Evolutionary conservation across 371 early-diverging fungal species (phyloP).

Genomic region (Mucor racemosus): DNA sequence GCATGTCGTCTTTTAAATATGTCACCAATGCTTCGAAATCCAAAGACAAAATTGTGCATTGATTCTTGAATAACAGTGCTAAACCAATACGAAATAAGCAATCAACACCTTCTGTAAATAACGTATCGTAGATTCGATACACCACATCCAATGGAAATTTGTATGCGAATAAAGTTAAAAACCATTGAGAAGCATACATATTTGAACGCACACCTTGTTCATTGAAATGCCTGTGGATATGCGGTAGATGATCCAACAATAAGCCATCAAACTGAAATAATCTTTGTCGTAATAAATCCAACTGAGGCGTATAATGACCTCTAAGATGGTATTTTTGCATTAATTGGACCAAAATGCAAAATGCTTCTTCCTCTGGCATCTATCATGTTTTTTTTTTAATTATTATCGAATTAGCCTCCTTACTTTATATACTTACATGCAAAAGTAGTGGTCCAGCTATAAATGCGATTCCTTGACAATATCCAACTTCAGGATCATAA

Average conservation of each 20-base stretch:
- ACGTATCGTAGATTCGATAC: constrained; percentile 86
- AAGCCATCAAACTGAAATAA: constrained; percentile 90
- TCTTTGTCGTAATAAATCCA: constrained; percentile 81
- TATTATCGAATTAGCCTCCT: constrained; percentile 1
- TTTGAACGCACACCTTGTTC: constrained; percentile 82
- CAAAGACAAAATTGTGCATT: constrained; percentile 72
- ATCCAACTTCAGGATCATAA: constrained; percentile 91
- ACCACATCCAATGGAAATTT: constrained; percentile 90
- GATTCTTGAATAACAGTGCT: constrained; percentile 82
- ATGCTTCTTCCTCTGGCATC: constrained; percentile 98
- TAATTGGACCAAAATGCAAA: constrained; percentile 84
- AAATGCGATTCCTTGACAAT: constrained; percentile 94
- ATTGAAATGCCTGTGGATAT: constrained; percentile 76
- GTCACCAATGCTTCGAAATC: constrained; percentile 85
- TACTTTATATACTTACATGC: constrained; percentile 63
- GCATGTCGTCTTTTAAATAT: constrained; percentile 83
- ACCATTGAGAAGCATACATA: constrained; percentile 96
- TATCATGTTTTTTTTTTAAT: constrained; percentile 24
- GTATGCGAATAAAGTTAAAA: constrained; percentile 96
- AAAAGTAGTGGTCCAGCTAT: constrained; percentile 88
- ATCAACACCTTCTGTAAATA: constrained; percentile 91
- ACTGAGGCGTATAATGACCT: constrained; percentile 83
- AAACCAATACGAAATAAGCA: constrained; percentile 81
- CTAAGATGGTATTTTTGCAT: constrained; percentile 88
- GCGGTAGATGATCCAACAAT: constrained; percentile 81